A percentile compares a stretch with the other conserved stretches of the same genome.
Conservation (phyloP, 352 stramenopile species). For the Phytophthora kernoviae region DNA sequence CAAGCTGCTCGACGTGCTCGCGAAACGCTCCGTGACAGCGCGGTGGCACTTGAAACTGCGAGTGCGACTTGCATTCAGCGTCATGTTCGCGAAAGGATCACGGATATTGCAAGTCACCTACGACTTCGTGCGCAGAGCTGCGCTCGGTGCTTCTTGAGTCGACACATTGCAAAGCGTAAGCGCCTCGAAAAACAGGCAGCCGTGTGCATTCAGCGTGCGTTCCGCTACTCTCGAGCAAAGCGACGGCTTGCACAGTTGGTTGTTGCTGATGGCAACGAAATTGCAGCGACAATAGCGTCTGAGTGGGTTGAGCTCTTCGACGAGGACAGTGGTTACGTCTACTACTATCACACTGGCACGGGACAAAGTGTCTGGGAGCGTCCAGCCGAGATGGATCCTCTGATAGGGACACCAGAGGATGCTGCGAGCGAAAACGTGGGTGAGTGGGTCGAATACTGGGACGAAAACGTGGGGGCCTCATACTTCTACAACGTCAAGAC, state of each 20-base stretch:
- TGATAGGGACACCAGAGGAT: conserved; percentile 12
- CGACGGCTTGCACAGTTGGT: conserved; percentile 44
- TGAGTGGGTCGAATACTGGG: conserved; percentile 79
- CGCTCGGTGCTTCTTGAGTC: conserved; percentile 47
- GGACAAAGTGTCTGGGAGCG: conserved; percentile 60
- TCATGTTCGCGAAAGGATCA: conserved; percentile 36
- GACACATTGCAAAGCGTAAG: conserved; percentile 21
- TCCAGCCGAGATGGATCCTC: conserved; percentile 31
- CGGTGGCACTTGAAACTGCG: conserved; percentile 20
- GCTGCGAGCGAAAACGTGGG: conserved; percentile 18
- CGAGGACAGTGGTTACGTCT: conserved; percentile 62
- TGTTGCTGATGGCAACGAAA: conserved; percentile 20
- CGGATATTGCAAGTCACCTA: not conserved
- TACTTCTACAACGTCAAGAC: conserved; percentile 80
- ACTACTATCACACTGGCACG: conserved; percentile 71
- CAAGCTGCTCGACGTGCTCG: conserved; percentile 19
- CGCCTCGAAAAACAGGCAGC: conserved; percentile 36
- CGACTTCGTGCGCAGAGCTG: conserved; percentile 40
- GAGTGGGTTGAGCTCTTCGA: conserved; percentile 78
- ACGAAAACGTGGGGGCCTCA: conserved; percentile 61
- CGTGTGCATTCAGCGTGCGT: conserved; percentile 56
- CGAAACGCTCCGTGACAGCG: conserved; percentile 8
- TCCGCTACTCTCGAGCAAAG: conserved; percentile 51
- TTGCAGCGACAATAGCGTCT: not conserved
- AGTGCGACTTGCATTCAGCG: conserved; percentile 48